Evolutionary conservation across 176 grass and related monocot genomes (phyloP), one percentile per base, ranked within the genome.

Genomic region (Zea luxurians): DNA sequence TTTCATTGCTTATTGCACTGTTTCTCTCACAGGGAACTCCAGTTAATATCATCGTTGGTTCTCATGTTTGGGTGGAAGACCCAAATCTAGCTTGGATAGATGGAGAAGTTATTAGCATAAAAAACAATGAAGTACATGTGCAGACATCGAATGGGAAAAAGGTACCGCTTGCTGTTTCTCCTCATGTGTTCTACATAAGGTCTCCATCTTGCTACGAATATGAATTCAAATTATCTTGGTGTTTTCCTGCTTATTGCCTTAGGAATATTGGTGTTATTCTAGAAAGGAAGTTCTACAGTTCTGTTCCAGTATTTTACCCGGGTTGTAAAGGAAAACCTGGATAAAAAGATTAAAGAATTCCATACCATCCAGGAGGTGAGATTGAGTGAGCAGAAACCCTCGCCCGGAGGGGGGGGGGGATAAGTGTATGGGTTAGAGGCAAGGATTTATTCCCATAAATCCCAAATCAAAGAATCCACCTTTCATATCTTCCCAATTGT

Each of bases 51-150:
- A 87, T 93, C 48, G 88, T 96, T 67, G 92, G 96, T 55, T 96
- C 96, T 76, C 96, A 99, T 89, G 96, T 96, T 80, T 99, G 96
- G 92, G 70, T 93, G 53, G 96, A 99, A 86, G 92, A 99, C 80
- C 86, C 81, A 78, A 81, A 65, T 84, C 61, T 89, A 86, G 90
- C 96, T 85, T 99, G 96, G 96, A 87, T 96, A 85, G 96, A 93
- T 86, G 96, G 96, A 40, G 92, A 96, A 88, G 96, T 93, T 93
- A 72, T 89, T 73, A 88, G 88, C 57, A 96, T 99, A 78, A 93
- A 80, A 59, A 83, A 81, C 73, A 78, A 84, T 65, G 88, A 96
- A 80, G 90, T 96, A 84, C 96, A 99, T 82, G 90, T 96, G 78
- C 88, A 77, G 53, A 89, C 96, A 55, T 93, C 90, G 3, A 87